A percentile compares a stretch with the other conserved stretches of the same genome.
These are phyloP conservation scores for Fraxinus velutina DNA, from an alignment of 305 asterid species.

Conservation along the genomic window DNA sequence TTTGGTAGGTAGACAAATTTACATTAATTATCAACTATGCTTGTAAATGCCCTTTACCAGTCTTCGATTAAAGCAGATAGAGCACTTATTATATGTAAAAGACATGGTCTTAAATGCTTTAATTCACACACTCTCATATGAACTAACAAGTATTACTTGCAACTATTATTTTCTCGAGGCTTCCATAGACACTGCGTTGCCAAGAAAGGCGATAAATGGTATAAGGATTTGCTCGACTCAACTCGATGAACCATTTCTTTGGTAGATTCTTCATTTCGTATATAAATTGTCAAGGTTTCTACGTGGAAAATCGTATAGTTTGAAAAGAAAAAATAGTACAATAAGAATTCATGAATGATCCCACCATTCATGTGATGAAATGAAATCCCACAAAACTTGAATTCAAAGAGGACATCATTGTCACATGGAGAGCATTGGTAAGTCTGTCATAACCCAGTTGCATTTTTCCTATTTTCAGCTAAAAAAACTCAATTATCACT, in stretches of 20 bases:
- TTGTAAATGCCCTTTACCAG: not conserved
- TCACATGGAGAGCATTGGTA: conserved; percentile 38
- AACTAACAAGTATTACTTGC: not conserved
- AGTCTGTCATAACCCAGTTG: conserved; percentile 34
- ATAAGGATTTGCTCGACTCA: not conserved
- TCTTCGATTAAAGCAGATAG: not conserved
- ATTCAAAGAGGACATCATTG: conserved; percentile 34
- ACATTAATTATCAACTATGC: not conserved
- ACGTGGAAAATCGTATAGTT: not conserved
- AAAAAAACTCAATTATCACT: conserved; percentile 28
- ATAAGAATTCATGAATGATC: not conserved
- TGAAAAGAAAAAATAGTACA: not conserved
- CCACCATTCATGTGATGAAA: conserved; percentile 28
- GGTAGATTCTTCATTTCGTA: not conserved
- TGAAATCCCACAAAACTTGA: conserved; percentile 25
- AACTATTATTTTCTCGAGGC: not conserved
- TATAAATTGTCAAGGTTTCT: not conserved
- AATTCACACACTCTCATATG: not conserved
- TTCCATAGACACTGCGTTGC: not conserved
- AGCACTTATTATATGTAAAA: not conserved
- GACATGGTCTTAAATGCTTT: not conserved
- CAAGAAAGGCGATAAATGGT: not conserved
- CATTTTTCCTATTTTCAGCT: conserved; percentile 41
- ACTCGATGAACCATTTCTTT: not conserved
- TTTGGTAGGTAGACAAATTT: not conserved